Evolutionary conservation across 1,139 yeast species (phyloP), one percentile per base, ranked within the genome.

Genomic region (Tardiomyces digboiensis): DNA sequence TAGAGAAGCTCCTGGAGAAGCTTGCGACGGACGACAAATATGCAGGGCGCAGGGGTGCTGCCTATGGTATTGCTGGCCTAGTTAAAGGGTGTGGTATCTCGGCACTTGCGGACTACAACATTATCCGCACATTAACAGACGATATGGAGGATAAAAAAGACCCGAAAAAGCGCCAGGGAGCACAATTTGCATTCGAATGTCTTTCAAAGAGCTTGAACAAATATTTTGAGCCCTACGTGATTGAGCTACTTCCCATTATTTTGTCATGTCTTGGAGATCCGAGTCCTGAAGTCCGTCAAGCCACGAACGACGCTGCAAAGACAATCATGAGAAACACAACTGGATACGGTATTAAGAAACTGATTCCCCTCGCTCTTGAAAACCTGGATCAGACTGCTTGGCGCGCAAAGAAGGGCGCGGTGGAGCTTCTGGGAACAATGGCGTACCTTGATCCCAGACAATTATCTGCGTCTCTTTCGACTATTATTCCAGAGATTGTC

Each of bases 331-430:
- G 82, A 47, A 77, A 81, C 56, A 86, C 98, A 8, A 88, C 97
- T 4, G 82, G 95, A 52, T 91, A 71, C 62, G 98, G 98, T 65
- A 86, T 91, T 47, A 86, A 85, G 61, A 82, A 83, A 55, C 74
- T 91, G 61, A 88, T 91, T 61, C 99, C 98, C 0, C 73, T 89
- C 49, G 94, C 97, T 1, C 77, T 91, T 47, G 78, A 81, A 33
- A 87, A 86, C 53, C 72, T 91, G 55, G 94, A 88, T 56, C 95
- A 87, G 52, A 80, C 82, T 46, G 84, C 94, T 1, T 91, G 99
- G 99, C 78, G 99, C 68, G 80, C 95, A 1, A 91, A 91, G 66
- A 87, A 89, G 65, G 98, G 97, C 12, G 87, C 97, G 6, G 98
- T 91, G 23, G 98, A 93, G 59, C 69, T 91, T 49, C 72, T 91